Evolutionary conservation across 257 asterid species (phyloP).

Genomic region (Leonotis leonurus): DNA sequence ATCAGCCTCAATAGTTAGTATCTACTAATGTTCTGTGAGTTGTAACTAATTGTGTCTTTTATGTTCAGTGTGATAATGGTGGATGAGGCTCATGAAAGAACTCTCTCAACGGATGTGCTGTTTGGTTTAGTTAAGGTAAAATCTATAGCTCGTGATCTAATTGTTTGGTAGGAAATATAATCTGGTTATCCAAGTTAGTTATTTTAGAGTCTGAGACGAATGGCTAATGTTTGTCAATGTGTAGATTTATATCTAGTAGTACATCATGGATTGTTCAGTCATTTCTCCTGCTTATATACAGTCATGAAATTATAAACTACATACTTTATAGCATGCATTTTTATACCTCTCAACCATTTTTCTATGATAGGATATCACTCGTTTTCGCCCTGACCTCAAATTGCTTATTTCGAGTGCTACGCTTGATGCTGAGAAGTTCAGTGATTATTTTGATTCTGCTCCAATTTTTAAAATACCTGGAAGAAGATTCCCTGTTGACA

Average conservation of each 20-base stretch:
- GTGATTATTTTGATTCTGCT: conserved; percentile 62
- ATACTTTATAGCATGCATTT: neutral
- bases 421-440: conserved; percentile 80
- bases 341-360: conserved; percentile 9
- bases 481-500: conserved; percentile 86
- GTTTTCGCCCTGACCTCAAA: conserved; percentile 83
- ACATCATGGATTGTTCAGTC: neutral
- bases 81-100: conserved; percentile 97
- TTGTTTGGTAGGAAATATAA: neutral
- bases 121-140: conserved; percentile 89
- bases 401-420: conserved; percentile 94
- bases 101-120: conserved; percentile 79
- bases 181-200: neutral
- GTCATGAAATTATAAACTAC: neutral
- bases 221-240: neutral
- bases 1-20: conserved; percentile 1
- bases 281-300: neutral
- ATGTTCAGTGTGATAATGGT: conserved; percentile 80
- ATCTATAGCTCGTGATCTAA: conserved; percentile 1
- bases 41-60: conserved; percentile 7
- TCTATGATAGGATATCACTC: conserved; percentile 56
- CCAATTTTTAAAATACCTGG: conserved; percentile 86
- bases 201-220: neutral
- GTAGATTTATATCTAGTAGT: neutral
- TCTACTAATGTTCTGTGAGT: conserved; percentile 8